A percentile compares a stretch with the other conserved stretches of the same genome.
phyloP scores from a whole-genome alignment of 352 stramenopile genomes.

The Pythium utonaiense region DNA sequence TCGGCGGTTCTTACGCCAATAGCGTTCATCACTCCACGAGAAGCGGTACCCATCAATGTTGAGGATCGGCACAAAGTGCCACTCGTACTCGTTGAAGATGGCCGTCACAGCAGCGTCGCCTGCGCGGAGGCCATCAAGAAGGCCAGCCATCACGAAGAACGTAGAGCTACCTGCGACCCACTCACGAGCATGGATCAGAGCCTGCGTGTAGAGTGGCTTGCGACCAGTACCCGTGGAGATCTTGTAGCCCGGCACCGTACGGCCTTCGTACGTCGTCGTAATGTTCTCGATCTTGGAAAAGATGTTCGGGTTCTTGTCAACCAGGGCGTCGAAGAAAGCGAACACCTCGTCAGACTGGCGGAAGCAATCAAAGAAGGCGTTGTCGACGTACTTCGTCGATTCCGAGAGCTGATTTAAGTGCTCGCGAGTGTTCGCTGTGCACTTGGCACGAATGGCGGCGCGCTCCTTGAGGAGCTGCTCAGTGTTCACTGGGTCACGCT shows the following conservation, averaged over 20 bases:
- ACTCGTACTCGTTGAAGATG: slow-evolving; percentile 25
- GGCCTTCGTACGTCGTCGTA: slow-evolving; percentile 17
- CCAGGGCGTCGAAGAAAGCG: slow-evolving; percentile 22
- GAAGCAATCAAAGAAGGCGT: slow-evolving; percentile 33
- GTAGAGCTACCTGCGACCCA: slow-evolving; percentile 23
- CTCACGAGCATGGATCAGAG: slow-evolving; percentile 26
- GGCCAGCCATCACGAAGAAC: slow-evolving; percentile 20
- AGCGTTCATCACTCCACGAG: slow-evolving; percentile 13
- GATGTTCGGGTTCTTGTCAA: slow-evolving; percentile 18
- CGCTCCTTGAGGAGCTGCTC: neutral
- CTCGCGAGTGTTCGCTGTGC: slow-evolving; percentile 1
- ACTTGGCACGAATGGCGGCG: slow-evolving; percentile 6
- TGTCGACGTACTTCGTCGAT: slow-evolving; percentile 21
- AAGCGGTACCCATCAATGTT: slow-evolving; percentile 27
- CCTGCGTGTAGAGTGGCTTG: slow-evolving; percentile 22
- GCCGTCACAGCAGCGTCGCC: slow-evolving; percentile 14
- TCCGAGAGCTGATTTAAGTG: slow-evolving; percentile 10
- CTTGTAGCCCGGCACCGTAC: slow-evolving; percentile 28
- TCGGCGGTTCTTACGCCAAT: slow-evolving; percentile 31
- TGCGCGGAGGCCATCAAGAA: slow-evolving; percentile 21
- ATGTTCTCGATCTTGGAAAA: slow-evolving; percentile 25
- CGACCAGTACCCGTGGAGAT: slow-evolving; percentile 17
- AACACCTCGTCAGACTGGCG: slow-evolving; percentile 22
- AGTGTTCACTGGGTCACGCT: slow-evolving; percentile 17
- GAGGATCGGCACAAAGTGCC: slow-evolving; percentile 31